phyloP scores from a whole-genome alignment of 108 stramenopile species.

The Aureococcus anophagefferens region DNA sequence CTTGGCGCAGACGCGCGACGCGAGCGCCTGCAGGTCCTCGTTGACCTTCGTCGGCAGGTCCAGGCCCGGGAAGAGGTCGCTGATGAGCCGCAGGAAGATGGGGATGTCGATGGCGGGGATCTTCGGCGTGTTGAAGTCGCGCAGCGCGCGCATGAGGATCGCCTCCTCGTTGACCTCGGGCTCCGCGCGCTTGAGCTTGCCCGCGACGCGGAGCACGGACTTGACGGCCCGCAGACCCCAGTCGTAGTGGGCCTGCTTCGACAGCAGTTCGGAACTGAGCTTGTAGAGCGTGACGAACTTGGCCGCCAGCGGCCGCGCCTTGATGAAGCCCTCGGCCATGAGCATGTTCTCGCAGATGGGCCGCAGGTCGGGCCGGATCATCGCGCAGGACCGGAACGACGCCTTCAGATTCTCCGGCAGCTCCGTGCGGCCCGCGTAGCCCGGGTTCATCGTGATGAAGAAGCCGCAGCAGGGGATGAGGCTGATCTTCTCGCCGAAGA shows the following conservation, averaged over 20 bases:
- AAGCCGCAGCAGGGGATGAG: conserved; percentile 32
- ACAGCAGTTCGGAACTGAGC: conserved; percentile 30
- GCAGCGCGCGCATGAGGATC: conserved; percentile 47
- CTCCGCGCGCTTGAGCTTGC: conserved; percentile 43
- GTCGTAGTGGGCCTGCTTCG: conserved; percentile 48
- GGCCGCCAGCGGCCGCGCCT: conserved; percentile 27
- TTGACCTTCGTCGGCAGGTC: conserved; percentile 38
- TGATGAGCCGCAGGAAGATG: conserved; percentile 43
- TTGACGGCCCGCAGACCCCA: conserved; percentile 58
- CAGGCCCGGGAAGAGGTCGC: conserved; percentile 42
- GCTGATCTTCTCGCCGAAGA: conserved; percentile 22
- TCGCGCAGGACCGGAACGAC: conserved; percentile 36
- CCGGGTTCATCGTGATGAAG: conserved; percentile 50
- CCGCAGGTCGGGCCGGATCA: conserved; percentile 39
- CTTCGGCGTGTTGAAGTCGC: conserved; percentile 52
- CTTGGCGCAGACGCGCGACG: not conserved
- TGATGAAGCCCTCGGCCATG: conserved; percentile 54
- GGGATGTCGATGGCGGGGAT: conserved; percentile 35
- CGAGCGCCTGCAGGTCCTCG: conserved; percentile 17
- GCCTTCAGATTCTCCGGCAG: conserved; percentile 41
- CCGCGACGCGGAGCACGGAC: conserved; percentile 53
- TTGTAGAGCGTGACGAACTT: conserved; percentile 42
- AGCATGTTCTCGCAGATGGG: conserved; percentile 50
- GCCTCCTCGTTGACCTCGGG: conserved; percentile 43
- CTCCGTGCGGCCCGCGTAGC: conserved; percentile 39